Evolutionary conservation across 1,139 yeast species (phyloP).

Genomic region (Yamadazyma triangularis): DNA sequence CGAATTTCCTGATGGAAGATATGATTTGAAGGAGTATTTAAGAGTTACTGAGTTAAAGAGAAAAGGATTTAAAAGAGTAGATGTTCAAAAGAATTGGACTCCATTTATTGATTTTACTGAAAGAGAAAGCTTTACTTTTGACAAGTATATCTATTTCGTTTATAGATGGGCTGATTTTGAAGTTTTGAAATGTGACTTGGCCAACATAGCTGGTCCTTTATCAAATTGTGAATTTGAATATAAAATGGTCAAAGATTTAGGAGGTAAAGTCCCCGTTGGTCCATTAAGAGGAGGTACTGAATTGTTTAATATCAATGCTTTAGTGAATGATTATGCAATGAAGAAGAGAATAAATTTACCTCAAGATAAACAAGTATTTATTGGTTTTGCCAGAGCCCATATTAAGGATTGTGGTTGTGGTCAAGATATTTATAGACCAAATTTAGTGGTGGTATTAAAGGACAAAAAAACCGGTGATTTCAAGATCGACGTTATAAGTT

Average conservation of each 20-base stretch:
- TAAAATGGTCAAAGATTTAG: conserved; percentile 14
- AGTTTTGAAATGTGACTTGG: conserved; percentile 21
- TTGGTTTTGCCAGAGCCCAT: conserved; percentile 47
- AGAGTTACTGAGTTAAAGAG: conserved; percentile 25
- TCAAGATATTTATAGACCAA: conserved; percentile 42
- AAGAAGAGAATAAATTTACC: conserved; percentile 9
- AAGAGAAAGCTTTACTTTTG: conserved; percentile 11
- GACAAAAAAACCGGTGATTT: conserved; percentile 18
- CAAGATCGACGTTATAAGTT: conserved; percentile 25
- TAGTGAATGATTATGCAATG: conserved; percentile 20
- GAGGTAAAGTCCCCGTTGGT: conserved; percentile 18
- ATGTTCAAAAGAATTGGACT: conserved; percentile 29
- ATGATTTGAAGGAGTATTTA: conserved; percentile 17
- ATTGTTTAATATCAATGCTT: conserved; percentile 16
- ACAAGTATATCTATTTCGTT: conserved; percentile 20
- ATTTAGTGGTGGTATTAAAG: conserved; percentile 33
- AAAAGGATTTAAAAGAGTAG: conserved; percentile 10
- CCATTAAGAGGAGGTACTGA: conserved; percentile 32
- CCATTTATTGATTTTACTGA: conserved; percentile 21
- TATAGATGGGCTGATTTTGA: conserved; percentile 26
- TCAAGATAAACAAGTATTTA: conserved; percentile 35
- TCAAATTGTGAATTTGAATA: conserved; percentile 24
- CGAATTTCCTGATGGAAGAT: conserved; percentile 13
- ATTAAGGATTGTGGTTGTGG: conserved; percentile 48
- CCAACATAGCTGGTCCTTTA: conserved; percentile 18